A percentile compares a stretch with the other conserved stretches of the same genome.
Conservation (phyloP, 106 monocot species). For the Agapanthus africanus region DNA sequence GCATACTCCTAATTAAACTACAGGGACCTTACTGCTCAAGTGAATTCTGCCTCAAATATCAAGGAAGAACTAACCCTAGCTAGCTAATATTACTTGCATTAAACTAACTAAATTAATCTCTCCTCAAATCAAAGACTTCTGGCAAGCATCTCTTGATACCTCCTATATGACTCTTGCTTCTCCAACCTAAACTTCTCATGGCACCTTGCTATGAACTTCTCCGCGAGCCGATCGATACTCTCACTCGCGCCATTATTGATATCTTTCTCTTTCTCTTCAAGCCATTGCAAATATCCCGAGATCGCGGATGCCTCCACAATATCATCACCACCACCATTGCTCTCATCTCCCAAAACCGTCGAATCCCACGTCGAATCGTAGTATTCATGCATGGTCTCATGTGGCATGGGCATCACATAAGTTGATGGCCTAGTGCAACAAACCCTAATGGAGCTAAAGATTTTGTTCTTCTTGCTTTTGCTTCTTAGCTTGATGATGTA, state of each 20-base stretch:
- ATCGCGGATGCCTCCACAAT: slow-evolving; percentile 14
- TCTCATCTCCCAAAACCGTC: slow-evolving; percentile 10
- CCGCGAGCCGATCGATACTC: slow-evolving; percentile 70
- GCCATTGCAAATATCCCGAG: slow-evolving; percentile 58
- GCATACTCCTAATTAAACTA: too few relatives aligned
- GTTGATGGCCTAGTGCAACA: slow-evolving; percentile 30
- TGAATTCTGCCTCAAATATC: too few relatives aligned
- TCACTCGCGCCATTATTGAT: slow-evolving; percentile 16
- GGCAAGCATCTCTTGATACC: slow-evolving; percentile 84
- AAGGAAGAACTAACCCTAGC: too few relatives aligned
- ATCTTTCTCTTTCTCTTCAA: slow-evolving; percentile 36
- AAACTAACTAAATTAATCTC: too few relatives aligned
- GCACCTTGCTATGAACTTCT: slow-evolving; percentile 77
- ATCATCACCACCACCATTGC: slow-evolving; percentile 10
- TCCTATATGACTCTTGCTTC: slow-evolving; percentile 89
- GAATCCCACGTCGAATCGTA: slow-evolving; percentile 64
- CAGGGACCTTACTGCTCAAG: too few relatives aligned
- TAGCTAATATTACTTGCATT: too few relatives aligned
- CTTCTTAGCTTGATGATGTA: slow-evolving; percentile 9
- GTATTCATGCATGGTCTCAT: slow-evolving; percentile 15
- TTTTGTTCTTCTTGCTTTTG: slow-evolving; percentile 7
- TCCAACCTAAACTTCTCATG: slow-evolving; percentile 87
- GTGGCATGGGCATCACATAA: slow-evolving; percentile 38
- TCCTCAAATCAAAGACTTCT: slow-evolving; percentile 60
- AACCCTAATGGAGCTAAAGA: slow-evolving; percentile 16